Conservation (phyloP, 1,284 basidiomycete species). For the Leucoagaricus sp. region DNA sequence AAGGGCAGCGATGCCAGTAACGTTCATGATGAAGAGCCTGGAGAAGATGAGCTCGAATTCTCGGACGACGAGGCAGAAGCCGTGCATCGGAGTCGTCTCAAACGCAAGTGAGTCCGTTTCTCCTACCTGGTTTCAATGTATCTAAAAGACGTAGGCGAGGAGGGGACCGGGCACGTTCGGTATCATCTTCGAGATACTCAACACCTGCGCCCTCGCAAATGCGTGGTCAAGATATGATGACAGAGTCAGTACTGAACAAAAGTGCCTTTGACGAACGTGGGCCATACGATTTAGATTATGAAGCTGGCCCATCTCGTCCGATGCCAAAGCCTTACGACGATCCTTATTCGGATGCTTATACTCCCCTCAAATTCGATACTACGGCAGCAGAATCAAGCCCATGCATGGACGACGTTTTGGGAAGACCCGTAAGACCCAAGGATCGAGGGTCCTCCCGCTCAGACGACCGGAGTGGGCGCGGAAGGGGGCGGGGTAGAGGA, state of each 20-base stretch:
- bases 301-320: constrained; percentile 56
- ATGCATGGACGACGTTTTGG: background rate
- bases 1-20: constrained; percentile 94
- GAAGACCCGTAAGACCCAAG: background rate
- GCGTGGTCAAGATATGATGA: constrained; percentile 54
- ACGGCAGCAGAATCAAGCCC: background rate
- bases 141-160: constrained; percentile 44
- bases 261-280: constrained; percentile 66
- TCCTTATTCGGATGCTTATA: constrained; percentile 63
- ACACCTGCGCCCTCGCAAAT: constrained; percentile 56
- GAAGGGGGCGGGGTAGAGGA: constrained; percentile 30
- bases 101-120: constrained; percentile 47
- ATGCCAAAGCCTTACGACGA: constrained; percentile 73
- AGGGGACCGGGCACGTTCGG: constrained; percentile 50
- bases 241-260: constrained; percentile 45
- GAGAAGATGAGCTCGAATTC: constrained; percentile 84
- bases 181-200: constrained; percentile 51
- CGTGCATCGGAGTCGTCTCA: constrained; percentile 57
- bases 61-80: constrained; percentile 89
- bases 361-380: constrained; percentile 13
- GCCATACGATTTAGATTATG: constrained; percentile 65
- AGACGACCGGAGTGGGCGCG: constrained; percentile 21
- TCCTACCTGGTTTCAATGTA: background rate
- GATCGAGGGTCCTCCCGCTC: background rate
- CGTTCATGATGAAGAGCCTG: constrained; percentile 87